These are phyloP conservation scores for Knufia petricola DNA, from an alignment of 2,329 filamentous ascomycete species.

Conservation along the genomic window DNA sequence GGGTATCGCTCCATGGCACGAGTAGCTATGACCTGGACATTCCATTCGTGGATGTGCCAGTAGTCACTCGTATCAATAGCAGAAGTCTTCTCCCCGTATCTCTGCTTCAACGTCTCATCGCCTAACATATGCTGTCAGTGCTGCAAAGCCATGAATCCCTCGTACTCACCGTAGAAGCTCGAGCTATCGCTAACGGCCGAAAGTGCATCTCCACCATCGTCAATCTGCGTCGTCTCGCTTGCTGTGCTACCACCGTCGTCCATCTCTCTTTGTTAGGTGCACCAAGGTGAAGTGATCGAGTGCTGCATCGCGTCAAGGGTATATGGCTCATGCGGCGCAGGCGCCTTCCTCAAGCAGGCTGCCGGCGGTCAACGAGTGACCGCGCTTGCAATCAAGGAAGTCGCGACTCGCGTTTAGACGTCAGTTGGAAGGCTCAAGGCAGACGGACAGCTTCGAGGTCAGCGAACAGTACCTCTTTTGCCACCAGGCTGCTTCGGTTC, in stretches of 20 bases:
- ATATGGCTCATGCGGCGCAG: not conserved
- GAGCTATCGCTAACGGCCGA: constrained; percentile 33
- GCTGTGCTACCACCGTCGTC: not conserved
- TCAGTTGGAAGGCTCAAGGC: not conserved
- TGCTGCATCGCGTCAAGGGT: not conserved
- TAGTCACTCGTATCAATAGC: constrained; percentile 44
- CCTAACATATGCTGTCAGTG: constrained; percentile 38
- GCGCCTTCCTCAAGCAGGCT: not conserved
- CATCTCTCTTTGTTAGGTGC: not conserved
- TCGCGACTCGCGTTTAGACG: not conserved
- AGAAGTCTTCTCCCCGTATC: constrained; percentile 43
- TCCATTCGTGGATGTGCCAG: constrained; percentile 31
- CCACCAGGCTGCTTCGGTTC: too few species aligned
- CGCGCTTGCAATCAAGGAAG: not conserved
- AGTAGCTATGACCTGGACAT: constrained; percentile 15
- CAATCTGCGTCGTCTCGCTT: not conserved
- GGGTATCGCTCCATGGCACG: constrained; percentile 7
- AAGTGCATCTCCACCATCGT: not conserved
- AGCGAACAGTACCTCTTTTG: too few species aligned
- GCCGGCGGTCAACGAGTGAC: not conserved
- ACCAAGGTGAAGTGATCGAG: not conserved
- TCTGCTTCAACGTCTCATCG: constrained; percentile 40
- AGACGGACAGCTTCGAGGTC: not conserved
- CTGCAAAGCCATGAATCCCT: not conserved
- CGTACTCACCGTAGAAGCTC: constrained; percentile 34